Conservation (phyloP, 2,329 filamentous ascomycete species). For the Colletotrichum graminicola region DNA sequence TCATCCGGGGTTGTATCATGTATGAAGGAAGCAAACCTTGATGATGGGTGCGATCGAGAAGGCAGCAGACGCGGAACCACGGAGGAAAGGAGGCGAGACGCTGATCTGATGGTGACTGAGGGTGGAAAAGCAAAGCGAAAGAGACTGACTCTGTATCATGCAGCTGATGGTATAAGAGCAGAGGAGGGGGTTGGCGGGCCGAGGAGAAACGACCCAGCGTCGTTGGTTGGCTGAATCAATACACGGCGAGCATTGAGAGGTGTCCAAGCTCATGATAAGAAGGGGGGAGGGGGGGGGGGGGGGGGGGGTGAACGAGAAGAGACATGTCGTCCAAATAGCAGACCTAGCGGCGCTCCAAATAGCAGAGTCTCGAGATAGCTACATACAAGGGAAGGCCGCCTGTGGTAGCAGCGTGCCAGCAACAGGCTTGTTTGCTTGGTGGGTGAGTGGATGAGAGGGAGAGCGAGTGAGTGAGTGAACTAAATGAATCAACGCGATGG, state of each 20-base stretch:
- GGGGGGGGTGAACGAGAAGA: not conserved
- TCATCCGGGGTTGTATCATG: not conserved
- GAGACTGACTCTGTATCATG: conserved; percentile 36
- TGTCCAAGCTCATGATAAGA: conserved; percentile 28
- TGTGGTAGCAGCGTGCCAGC: conserved; percentile 5
- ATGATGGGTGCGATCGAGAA: not conserved
- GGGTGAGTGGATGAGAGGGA: not conserved
- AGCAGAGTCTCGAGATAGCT: not conserved
- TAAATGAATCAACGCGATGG: conserved; percentile 1
- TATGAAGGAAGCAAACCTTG: not conserved
- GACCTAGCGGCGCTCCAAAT: conserved; percentile 3
- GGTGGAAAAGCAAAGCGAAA: conserved; percentile 27
- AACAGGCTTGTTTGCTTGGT: not conserved
- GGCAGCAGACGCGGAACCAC: conserved; percentile 2
- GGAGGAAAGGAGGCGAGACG: not conserved
- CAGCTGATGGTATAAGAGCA: conserved; percentile 16
- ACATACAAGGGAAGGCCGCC: not conserved
- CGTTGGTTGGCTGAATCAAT: conserved; percentile 24
- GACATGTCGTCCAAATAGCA: not conserved
- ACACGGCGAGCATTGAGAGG: not conserved
- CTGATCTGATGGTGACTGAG: conserved; percentile 20
- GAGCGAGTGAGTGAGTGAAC: too few species aligned
- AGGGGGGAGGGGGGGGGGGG: not conserved
- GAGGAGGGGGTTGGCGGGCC: not conserved
- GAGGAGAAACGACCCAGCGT: conserved; percentile 13